Base-by-base conservation (phyloP, 2,329 filamentous ascomycete species). In the Karstenula rhodostoma region DNA sequence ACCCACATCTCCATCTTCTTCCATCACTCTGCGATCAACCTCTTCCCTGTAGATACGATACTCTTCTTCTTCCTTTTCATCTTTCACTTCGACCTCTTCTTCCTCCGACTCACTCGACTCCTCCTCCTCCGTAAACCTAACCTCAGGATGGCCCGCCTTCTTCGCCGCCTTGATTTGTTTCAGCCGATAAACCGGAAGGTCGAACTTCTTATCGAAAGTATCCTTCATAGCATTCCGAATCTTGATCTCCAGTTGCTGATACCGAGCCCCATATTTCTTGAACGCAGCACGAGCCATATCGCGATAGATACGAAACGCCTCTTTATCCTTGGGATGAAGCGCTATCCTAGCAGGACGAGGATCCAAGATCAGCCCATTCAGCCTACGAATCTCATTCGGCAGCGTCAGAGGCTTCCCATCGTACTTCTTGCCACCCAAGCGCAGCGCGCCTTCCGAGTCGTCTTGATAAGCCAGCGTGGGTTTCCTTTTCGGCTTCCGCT, bases 201-300 rank as follows among this genome's bases (percentile, higher is more conserved):
- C 46, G 1, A 3, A 2, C 6, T 44, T 10, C 33, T 29, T 42
- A 7, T 43, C 29, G 25, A 57, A 57, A 6, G 33, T 33, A 10
- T 51, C 47, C 8, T 35, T 46, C 55, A 57, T 57, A 15, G 46
- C 46, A 10, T 15, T 42, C 5, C 55, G 32, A 22, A 57, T 57
- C 17, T 19, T 13, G 10, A 23, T 10, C 12, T 57, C 55, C 22
- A 51, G 17, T 5, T 46, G 29, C 33, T 13, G 17, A 55, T 55
- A 55, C 52, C 25, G 27, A 10, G 15, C 13, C 8, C 44, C 43
- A 50, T 57, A 57, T 2, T 42, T 12, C 19, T 35, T 17, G 2
- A 49, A 32, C 3, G n/a, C 12, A 12, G 8, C 19, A 8, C 23
- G 23, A 3, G 15, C 22, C 50, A 43, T 53, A 32, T 13, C 22